Evolutionary conservation across 345 rosid genomes (phyloP).

Genomic region (Boechera retrofracta): DNA sequence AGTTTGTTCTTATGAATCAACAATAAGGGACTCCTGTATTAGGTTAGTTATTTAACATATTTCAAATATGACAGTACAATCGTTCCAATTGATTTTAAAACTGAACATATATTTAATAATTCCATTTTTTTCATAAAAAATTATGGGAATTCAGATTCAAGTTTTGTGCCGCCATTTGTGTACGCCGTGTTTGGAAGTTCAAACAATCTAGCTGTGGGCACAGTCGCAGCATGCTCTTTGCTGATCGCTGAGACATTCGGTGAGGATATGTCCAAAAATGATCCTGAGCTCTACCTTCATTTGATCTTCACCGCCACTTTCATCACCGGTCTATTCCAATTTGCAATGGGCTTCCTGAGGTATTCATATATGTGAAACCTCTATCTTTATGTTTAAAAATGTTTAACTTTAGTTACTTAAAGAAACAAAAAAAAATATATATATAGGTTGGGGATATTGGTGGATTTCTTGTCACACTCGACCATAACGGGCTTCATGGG

Average conservation of each 20-base stretch:
- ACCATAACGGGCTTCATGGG: slow-evolving; percentile 96
- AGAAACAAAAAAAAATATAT: not conserved
- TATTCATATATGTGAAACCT: slow-evolving; percentile 1
- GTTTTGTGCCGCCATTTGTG: slow-evolving; percentile 82
- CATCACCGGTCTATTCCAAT: slow-evolving; percentile 77
- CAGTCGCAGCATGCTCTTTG: slow-evolving; percentile 84
- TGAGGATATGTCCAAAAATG: slow-evolving; percentile 44
- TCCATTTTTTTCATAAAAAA: not conserved
- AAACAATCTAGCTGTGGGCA: slow-evolving; percentile 80
- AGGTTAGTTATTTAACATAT: not conserved
- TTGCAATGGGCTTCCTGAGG: slow-evolving; percentile 70
- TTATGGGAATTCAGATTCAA: slow-evolving; percentile 60
- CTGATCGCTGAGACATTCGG: slow-evolving; percentile 60
- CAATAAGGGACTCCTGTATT: not conserved
- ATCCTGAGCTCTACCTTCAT: slow-evolving; percentile 70
- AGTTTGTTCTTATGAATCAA: not conserved
- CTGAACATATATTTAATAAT: slow-evolving; percentile 8
- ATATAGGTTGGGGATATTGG: slow-evolving; percentile 74
- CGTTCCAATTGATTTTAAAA: slow-evolving; percentile 15
- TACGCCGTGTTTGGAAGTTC: slow-evolving; percentile 89
- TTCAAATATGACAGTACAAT: not conserved
- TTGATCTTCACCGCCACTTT: slow-evolving; percentile 74
- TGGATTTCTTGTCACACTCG: slow-evolving; percentile 89
- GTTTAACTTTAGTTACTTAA: slow-evolving; percentile 12
- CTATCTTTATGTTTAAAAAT: not conserved